These are phyloP conservation scores for Fusarium marasasianum DNA, from an alignment of 2,329 filamentous ascomycete genomes.

Conservation along the genomic window DNA sequence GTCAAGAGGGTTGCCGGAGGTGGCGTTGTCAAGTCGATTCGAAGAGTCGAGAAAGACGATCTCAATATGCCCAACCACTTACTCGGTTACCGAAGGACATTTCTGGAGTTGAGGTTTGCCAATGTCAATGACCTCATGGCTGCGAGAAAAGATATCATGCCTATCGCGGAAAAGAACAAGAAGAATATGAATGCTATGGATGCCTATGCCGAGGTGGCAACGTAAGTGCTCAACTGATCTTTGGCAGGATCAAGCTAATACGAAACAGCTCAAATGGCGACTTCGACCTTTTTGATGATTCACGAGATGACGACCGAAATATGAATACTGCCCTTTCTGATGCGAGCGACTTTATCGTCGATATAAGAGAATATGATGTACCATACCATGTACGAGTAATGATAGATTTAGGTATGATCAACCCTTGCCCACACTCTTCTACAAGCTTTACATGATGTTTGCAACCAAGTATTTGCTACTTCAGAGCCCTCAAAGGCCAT, in stretches of 20 bases:
- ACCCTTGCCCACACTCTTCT: background rate
- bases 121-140: conserved; percentile 88
- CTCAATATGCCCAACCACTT: conserved; percentile 95
- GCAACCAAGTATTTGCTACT: conserved; percentile 99
- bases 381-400: conserved; percentile 99
- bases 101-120: conserved; percentile 85
- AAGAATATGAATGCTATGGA: conserved; percentile 97
- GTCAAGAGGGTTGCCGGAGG: conserved; percentile 79
- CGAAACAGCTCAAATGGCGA: conserved; percentile 71
- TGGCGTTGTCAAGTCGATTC: conserved; percentile 81
- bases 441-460: conserved; percentile 77
- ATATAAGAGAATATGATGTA: conserved; percentile 99
- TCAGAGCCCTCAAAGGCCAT: conserved; percentile 94
- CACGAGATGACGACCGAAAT: conserved; percentile 82
- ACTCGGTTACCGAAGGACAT: conserved; percentile 87
- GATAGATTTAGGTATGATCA: conserved; percentile 82
- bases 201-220: conserved; percentile 95
- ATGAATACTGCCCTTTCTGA: conserved; percentile 80
- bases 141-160: conserved; percentile 85
- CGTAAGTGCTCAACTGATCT: conserved; percentile 61
- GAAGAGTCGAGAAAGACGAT: conserved; percentile 89
- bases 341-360: conserved; percentile 96
- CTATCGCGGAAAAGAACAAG: conserved; percentile 95
- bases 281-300: conserved; percentile 95
- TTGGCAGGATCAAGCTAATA: conserved; percentile 21